Evolutionary conservation across 2,329 filamentous ascomycete genomes (phyloP), one percentile per base, ranked within the genome.

Genomic region (Fusarium sp.): DNA sequence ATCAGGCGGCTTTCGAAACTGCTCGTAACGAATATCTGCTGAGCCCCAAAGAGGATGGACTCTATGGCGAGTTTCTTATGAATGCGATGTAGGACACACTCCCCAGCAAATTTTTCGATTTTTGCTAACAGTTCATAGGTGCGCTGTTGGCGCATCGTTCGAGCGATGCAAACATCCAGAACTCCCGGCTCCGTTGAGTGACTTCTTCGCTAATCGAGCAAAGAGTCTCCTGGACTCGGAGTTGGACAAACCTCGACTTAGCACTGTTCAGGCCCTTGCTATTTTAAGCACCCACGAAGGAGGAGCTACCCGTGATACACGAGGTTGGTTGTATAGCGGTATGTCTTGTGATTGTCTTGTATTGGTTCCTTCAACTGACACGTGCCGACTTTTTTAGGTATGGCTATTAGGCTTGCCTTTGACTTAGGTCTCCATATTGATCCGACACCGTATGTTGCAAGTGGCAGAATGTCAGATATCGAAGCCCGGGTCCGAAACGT

Each of bases 171-270:
- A 57, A 10, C 47, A 64, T 30, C 47, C 17, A 22, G 47, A 57
- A 14, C 56, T 30, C 12, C 61, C 45, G 22, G 45, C 47, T 20
- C 61, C 61, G 22, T 27, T 56, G 6, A 27, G 22, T 10, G 61
- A 64, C 9, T 64, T 64, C 61, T 64, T 64, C 32, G 61, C 61
- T 27, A 64, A 37, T 27, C 61, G 61, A 20, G 27, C 61, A n/a
- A 64, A 64, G 33, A 38, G 32, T 11, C 61, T 64, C 3, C 50
- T 64, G 32, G 61, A 57, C n/a, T 35, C 56, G 25, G 47, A 54
- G 47, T 15, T 64, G n/a, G 61, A 64, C 20, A 17, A 64, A 30
- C 61, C 61, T 11, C 25, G 33, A n/a, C 25, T 64, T 17, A 38
- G 32, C 17, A 57, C 61, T 27, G 61, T 64, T 17, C 61, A 64